Conservation (phyloP, 202 grass and related monocot species). For the Schoenoplectus tabernaemontani region DNA sequence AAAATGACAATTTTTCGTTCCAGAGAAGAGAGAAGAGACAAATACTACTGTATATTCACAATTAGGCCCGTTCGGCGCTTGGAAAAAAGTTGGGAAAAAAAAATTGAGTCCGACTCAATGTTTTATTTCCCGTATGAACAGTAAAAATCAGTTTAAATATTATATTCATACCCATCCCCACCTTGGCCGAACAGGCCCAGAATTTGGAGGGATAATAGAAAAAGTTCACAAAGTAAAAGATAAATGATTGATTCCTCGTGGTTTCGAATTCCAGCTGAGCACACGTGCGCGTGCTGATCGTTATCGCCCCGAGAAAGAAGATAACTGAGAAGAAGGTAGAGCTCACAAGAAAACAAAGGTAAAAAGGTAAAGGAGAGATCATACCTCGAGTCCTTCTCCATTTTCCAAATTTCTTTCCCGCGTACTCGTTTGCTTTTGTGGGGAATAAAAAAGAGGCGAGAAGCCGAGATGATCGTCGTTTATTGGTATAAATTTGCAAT, state of each 20-base stretch:
- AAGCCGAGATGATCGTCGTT: background rate
- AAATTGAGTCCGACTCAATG: too few relatives aligned
- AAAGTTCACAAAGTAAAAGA: background rate
- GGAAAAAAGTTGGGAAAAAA: too few relatives aligned
- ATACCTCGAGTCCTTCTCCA: slow-evolving; percentile 1
- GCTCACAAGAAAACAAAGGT: background rate
- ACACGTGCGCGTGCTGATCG: slow-evolving; percentile 28
- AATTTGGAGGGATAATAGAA: background rate
- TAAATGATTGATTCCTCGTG: background rate
- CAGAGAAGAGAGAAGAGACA: background rate
- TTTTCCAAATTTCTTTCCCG: background rate
- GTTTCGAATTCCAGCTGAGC: slow-evolving; percentile 12
- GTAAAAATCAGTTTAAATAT: too few relatives aligned
- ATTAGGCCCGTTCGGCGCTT: too few relatives aligned
- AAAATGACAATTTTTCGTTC: background rate
- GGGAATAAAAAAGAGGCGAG: background rate
- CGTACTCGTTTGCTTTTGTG: background rate
- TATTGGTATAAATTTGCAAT: background rate
- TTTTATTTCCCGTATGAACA: too few relatives aligned
- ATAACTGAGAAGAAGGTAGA: background rate
- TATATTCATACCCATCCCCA: too few relatives aligned
- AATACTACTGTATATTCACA: too few relatives aligned
- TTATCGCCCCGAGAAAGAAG: slow-evolving; percentile 8
- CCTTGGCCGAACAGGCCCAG: background rate
- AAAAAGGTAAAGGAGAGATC: background rate